These are phyloP conservation scores for Onygenales sp. DNA, from an alignment of 2,329 filamentous ascomycete species.

Conservation along the genomic window DNA sequence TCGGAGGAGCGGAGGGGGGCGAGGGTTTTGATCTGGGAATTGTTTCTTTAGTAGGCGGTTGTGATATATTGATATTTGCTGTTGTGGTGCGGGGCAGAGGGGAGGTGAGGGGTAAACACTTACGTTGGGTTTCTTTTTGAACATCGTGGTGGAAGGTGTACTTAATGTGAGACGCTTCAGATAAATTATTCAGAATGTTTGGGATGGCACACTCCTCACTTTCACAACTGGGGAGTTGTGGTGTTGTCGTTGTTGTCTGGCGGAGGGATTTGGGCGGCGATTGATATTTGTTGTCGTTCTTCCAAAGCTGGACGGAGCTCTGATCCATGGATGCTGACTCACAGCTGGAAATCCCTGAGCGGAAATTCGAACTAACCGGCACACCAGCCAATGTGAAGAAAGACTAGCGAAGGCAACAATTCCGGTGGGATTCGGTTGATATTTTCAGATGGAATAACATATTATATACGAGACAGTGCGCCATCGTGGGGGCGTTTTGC, in stretches of 20 bases:
- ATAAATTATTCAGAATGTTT: background rate
- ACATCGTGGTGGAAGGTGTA: constrained; percentile 35
- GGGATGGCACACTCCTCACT: background rate
- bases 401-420: background rate
- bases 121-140: constrained; percentile 55
- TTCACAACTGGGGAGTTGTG: background rate
- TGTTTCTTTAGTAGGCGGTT: constrained; percentile 6
- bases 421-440: too few relatives aligned
- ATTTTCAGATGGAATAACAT: too few relatives aligned
- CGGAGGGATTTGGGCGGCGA: background rate
- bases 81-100: background rate
- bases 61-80: background rate
- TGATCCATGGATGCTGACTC: background rate
- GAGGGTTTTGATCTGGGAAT: constrained; percentile 52
- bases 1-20: constrained; percentile 59
- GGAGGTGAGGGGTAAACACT: constrained; percentile 14
- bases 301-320: background rate
- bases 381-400: background rate
- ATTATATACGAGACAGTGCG: too few relatives aligned
- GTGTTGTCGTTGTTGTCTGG: background rate
- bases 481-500: too few relatives aligned
- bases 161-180: too few relatives aligned
- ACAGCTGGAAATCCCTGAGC: background rate
- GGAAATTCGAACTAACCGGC: background rate
- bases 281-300: background rate